These are phyloP conservation scores for Grosmannia penicillata DNA, from an alignment of 2,329 filamentous ascomycete genomes.

Conservation along the genomic window DNA sequence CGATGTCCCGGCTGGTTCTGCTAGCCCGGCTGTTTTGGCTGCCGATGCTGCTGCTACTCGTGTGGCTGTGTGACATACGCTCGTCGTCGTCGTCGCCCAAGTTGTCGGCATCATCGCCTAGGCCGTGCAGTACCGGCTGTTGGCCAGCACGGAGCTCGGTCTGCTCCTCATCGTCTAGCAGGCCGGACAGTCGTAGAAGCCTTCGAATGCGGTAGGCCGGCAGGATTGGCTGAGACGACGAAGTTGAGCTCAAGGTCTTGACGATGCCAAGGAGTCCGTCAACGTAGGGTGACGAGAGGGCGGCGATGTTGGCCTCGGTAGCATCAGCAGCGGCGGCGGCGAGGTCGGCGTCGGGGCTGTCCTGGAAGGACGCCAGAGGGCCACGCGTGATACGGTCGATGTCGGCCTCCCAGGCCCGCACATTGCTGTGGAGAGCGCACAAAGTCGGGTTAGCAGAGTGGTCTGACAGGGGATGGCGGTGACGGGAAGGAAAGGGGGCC, in stretches of 20 bases:
- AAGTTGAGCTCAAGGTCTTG: conserved; percentile 55
- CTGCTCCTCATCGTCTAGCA: conserved; percentile 27
- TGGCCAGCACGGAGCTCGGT: neutral
- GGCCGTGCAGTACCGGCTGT: too few species aligned
- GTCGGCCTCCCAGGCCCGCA: conserved; percentile 25
- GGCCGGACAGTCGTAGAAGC: conserved; percentile 47
- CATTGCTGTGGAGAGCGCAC: conserved; percentile 6
- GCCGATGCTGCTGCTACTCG: too few species aligned
- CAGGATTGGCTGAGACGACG: conserved; percentile 49
- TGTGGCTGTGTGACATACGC: too few species aligned
- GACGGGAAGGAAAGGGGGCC: too few species aligned
- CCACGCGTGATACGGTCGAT: conserved; percentile 46
- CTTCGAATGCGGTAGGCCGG: conserved; percentile 41
- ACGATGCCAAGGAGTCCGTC: conserved; percentile 52
- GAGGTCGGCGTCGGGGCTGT: conserved; percentile 2
- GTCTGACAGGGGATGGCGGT: too few species aligned
- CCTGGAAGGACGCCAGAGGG: conserved; percentile 21
- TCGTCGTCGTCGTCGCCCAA: neutral
- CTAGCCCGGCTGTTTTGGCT: too few species aligned
- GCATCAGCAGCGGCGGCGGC: conserved; percentile 1
- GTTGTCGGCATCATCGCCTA: too few species aligned
- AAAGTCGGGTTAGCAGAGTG: neutral
- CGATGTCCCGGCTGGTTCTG: too few species aligned
- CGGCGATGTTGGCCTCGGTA: conserved; percentile 16
- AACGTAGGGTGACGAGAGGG: conserved; percentile 37